Conservation (phyloP, 2,329 filamentous ascomycete species). For the Dothistroma pini region DNA sequence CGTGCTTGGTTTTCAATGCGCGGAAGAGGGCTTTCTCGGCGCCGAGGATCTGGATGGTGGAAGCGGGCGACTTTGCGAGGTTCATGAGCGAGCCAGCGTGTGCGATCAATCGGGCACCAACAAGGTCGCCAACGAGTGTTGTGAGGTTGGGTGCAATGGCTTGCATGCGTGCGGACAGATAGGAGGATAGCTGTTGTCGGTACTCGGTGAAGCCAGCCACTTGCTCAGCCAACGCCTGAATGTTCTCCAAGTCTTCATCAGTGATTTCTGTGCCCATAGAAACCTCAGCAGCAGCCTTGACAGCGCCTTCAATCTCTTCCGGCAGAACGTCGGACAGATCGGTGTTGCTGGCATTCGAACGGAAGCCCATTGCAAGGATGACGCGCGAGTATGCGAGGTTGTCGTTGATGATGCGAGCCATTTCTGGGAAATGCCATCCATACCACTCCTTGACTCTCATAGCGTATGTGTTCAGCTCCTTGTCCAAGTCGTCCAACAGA, state of each 20-base stretch:
- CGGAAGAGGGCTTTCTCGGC: constrained; percentile 99
- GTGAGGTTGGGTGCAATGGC: constrained; percentile 96
- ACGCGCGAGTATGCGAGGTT: constrained; percentile 91
- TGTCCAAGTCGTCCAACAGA: constrained; percentile 92
- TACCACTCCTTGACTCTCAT: constrained; percentile 99
- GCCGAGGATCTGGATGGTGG: constrained; percentile 95
- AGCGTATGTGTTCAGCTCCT: constrained; percentile 97
- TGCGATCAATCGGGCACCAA: constrained; percentile 90
- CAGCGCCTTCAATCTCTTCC: constrained; percentile 85
- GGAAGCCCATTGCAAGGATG: constrained; percentile 84
- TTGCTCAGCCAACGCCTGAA: constrained; percentile 85
- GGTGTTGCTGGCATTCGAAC: constrained; percentile 68
- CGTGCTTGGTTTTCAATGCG: constrained; percentile 97
- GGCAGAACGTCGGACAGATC: constrained; percentile 88
- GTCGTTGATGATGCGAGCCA: constrained; percentile 95
- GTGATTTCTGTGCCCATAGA: constrained; percentile 99
- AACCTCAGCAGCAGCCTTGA: constrained; percentile 93
- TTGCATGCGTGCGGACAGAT: constrained; percentile 89
- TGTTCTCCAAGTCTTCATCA: constrained; percentile 87
- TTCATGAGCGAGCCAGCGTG: constrained; percentile 93
- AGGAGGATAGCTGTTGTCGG: constrained; percentile 79
- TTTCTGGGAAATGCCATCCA: constrained; percentile 98
- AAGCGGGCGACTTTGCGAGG: constrained; percentile 90
- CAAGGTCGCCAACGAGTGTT: constrained; percentile 84
- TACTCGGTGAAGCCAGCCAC: constrained; percentile 91